phyloP scores from a whole-genome alignment of 2,329 filamentous ascomycete genomes.

The Leptodontidium sp. region DNA sequence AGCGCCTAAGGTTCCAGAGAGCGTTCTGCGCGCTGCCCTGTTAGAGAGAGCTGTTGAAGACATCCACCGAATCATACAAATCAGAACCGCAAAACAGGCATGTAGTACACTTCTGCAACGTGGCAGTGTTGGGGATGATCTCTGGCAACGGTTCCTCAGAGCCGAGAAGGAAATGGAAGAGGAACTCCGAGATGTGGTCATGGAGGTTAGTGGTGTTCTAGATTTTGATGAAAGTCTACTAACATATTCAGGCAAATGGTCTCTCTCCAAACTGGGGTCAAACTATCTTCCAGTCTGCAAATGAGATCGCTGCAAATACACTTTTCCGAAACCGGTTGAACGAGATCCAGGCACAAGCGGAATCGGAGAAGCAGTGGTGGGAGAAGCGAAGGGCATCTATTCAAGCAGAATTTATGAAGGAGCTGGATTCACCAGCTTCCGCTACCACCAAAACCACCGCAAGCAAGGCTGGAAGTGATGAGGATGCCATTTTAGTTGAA shows the following conservation, averaged over 20 bases:
- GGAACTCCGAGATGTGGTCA: constrained; percentile 91
- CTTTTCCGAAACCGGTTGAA: constrained; percentile 77
- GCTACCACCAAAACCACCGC: constrained; percentile 49
- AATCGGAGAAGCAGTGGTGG: constrained; percentile 90
- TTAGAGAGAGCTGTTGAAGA: constrained; percentile 91
- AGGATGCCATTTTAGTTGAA: constrained; percentile 83
- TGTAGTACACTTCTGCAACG: constrained; percentile 83
- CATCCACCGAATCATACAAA: constrained; percentile 88
- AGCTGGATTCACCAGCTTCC: constrained; percentile 72
- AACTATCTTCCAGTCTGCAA: constrained; percentile 95
- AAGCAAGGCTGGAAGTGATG: constrained; percentile 62
- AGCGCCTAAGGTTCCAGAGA: constrained; percentile 76
- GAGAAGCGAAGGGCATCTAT: constrained; percentile 80
- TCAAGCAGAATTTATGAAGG: constrained; percentile 81
- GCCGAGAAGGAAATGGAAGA: constrained; percentile 98
- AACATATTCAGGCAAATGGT: constrained; percentile 78
- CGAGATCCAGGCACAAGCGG: constrained; percentile 75
- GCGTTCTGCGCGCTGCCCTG: constrained; percentile 85
- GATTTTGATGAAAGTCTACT: not conserved
- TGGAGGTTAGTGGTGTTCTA: constrained; percentile 72
- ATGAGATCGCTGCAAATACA: constrained; percentile 91
- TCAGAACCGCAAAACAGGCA: constrained; percentile 88
- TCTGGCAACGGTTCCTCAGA: constrained; percentile 90
- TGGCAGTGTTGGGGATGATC: constrained; percentile 92
- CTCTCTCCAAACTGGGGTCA: constrained; percentile 90